Evolutionary conservation across 495 filamentous ascomycete genomes (phyloP), one percentile per base, ranked within the genome.

Genomic region (Hyaloscypha variabilis): DNA sequence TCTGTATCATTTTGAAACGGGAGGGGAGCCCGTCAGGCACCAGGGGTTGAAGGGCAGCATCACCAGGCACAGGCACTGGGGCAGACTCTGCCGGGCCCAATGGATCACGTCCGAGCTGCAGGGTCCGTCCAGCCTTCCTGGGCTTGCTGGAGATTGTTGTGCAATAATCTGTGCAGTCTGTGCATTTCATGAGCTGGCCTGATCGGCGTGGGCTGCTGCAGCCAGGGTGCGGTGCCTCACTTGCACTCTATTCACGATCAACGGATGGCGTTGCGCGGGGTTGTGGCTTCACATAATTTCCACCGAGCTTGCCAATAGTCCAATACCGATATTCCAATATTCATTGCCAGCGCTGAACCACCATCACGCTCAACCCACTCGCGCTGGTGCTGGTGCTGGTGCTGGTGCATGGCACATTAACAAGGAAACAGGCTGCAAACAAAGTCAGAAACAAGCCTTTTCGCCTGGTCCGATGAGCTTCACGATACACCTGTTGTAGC

Each of bases 1-100:
- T 56, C 46, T 61, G 64, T 66, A 59, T 66, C 64, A 66, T 66
- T 66, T 66, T 56, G 64, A 66, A 66, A 66, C 64, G 23, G 42
- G 14, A 25, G 6, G 34, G 59, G 24, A 39, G 59, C 26, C 24
- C 13, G 26, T 17, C 26, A 31, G 25, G 6, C 58, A 61, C 10
- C 58, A 61, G 58, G 36, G 42, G 1, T 34, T 2, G 4, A 4
- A 46, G 39, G 26, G 51, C 51, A 46, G n/a, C n/a, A n/a, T n/a
- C n/a, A n/a, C n/a, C n/a, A n/a, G n/a, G n/a, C n/a, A n/a, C n/a
- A n/a, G n/a, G n/a, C n/a, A n/a, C n/a, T n/a, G n/a, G n/a, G n/a
- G n/a, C n/a, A n/a, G n/a, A n/a, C n/a, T n/a, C n/a, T n/a, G n/a
- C n/a, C n/a, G n/a, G n/a, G n/a, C n/a, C n/a, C n/a, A n/a, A n/a